Base-by-base conservation (phyloP, 805 yeast species). In the Barnettozyma sp. region DNA sequence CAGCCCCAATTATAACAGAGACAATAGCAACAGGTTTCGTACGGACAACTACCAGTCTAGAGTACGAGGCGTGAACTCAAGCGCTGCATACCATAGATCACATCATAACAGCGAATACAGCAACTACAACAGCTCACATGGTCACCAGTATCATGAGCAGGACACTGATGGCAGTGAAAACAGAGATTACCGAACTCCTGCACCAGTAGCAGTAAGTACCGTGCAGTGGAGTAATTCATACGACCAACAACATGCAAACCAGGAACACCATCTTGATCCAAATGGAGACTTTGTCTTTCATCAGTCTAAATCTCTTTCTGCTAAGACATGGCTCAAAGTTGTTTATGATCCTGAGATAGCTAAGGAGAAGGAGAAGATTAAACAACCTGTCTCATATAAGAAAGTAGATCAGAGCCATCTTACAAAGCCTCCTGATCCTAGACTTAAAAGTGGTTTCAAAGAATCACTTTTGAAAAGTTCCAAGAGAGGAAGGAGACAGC, bases 331-430 rank as follows among this genome's bases (percentile, higher is more conserved):
- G 35, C 68, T 62, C 47, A 66, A 59, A 41, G 71, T 75, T 0
- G 42, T 62, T 2, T 74, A 72, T 46, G 84, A 78, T 46, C 74
- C 75, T 2, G 72, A 66, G 17, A 40, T 66, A 5, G 63, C 64
- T 38, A 73, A 70, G 44, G 64, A 68, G 22, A 73, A 70, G 44
- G 64, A 68, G 22, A 59, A 60, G 27, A 47, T 61, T 3, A 56
- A 60, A 27, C 71, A 56, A 19, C 39, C 50, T 16, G 52, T 59
- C 4, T 52, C 60, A 9, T 55, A 58, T 25, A 62, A 68, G 21
- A 59, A 60, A 33, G 36, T 49, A 22, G 57, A 30, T 49, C 51
- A 14, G 22, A 36, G 30, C 15, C 6, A 15, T 11, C 22, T 50
- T 3, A 39, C 38, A 0, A 41, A 42, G 15, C 14, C 18, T 18